These are phyloP conservation scores for Phlebopus sp. DNA, from an alignment of 1,284 basidiomycete genomes.

Conservation along the genomic window DNA sequence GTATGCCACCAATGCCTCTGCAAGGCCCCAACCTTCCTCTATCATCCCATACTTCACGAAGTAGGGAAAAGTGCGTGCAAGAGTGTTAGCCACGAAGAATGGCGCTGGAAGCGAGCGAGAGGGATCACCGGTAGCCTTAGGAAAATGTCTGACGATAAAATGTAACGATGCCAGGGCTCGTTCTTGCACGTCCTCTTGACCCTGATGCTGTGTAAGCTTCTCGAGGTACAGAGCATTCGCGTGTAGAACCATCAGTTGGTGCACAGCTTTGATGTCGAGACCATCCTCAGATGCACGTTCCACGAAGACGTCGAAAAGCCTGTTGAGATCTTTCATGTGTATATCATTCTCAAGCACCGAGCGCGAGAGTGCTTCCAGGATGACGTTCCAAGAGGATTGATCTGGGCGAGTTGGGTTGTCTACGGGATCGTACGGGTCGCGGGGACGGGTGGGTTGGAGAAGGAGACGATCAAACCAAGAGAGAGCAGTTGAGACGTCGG, in stretches of 20 bases:
- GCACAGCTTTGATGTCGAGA: constrained; percentile 31
- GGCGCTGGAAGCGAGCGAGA: neutral
- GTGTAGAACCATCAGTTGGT: constrained; percentile 35
- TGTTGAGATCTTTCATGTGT: constrained; percentile 54
- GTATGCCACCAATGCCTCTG: constrained; percentile 1
- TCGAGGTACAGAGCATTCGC: constrained; percentile 42
- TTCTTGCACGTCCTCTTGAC: constrained; percentile 14
- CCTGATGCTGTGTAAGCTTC: constrained; percentile 12
- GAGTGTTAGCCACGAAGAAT: neutral
- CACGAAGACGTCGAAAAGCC: constrained; percentile 43
- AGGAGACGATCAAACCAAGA: constrained; percentile 71
- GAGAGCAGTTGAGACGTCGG: constrained; percentile 64
- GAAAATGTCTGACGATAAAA: constrained; percentile 26
- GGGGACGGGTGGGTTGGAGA: constrained; percentile 38
- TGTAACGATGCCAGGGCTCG: constrained; percentile 17
- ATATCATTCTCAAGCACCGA: constrained; percentile 27
- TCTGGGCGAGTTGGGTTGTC: constrained; percentile 49
- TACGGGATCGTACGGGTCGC: constrained; percentile 40
- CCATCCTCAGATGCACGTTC: constrained; percentile 34
- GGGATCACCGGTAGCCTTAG: constrained; percentile 13
- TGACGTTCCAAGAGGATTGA: constrained; percentile 45
- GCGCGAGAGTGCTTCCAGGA: constrained; percentile 53
- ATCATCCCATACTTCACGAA: constrained; percentile 4
- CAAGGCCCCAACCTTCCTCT: constrained; percentile 4
- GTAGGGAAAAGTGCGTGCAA: constrained; percentile 1